A percentile compares a stretch with the other conserved stretches of the same genome.
Conservation (phyloP, 164 flowering plant genomes). For the Cinnamomum chago region DNA sequence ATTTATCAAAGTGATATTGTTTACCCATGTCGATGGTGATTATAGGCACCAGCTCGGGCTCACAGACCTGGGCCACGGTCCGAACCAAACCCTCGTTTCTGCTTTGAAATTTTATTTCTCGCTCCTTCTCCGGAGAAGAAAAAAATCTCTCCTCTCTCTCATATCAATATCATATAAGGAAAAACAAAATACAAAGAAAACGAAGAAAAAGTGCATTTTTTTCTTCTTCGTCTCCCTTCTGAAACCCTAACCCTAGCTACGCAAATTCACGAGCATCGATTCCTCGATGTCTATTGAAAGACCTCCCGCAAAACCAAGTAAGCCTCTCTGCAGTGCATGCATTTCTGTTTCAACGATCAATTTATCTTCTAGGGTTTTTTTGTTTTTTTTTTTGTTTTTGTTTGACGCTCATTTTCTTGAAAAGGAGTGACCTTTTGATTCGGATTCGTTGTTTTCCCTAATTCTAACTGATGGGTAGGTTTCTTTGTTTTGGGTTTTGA, state of each 20-base stretch:
- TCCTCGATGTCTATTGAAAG: not conserved
- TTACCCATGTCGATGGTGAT: too few species aligned
- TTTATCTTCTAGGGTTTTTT: not conserved
- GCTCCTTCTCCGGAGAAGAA: not conserved
- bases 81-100: not conserved
- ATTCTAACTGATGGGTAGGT: not conserved
- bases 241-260: not conserved
- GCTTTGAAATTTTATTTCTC: constrained; percentile 2
- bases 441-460: not conserved
- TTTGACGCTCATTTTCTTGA: not conserved
- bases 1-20: too few species aligned
- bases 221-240: not conserved
- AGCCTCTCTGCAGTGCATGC: not conserved
- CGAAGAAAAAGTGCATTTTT: too few species aligned
- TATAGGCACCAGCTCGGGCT: not conserved
- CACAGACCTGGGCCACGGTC: not conserved
- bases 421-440: not conserved
- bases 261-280: not conserved
- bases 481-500: not conserved
- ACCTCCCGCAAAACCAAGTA: not conserved
- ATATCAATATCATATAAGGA: not conserved
- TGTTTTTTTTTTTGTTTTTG: not conserved
- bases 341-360: not conserved
- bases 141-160: constrained; percentile 2
- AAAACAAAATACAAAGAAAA: not conserved